Conservation (phyloP, 1,139 yeast species). For the Arxiozyma slooffiae region DNA sequence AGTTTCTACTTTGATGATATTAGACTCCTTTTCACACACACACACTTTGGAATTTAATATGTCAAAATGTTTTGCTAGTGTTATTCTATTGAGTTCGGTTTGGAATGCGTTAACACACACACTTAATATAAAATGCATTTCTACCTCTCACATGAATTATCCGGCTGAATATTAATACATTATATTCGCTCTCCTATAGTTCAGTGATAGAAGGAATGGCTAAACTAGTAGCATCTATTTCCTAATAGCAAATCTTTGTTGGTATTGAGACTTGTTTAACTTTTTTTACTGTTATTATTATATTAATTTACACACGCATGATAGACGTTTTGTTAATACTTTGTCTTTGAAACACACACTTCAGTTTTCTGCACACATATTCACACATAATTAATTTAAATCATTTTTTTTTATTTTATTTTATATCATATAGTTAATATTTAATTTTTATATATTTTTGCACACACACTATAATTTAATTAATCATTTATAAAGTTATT, state of each 20-base stretch:
- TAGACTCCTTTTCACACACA: neutral
- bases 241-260: neutral
- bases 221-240: neutral
- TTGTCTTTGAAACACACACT: slow-evolving; percentile 7
- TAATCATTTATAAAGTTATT: slow-evolving; percentile 11
- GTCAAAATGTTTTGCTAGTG: neutral
- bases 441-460: slow-evolving; percentile 19
- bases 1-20: neutral
- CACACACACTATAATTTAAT: slow-evolving; percentile 20
- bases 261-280: neutral
- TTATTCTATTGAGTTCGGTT: neutral
- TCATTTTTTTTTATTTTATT: slow-evolving; percentile 8
- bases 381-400: slow-evolving; percentile 6
- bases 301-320: slow-evolving; percentile 7
- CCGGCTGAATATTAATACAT: neutral
- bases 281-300: slow-evolving; percentile 1
- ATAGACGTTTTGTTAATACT: slow-evolving; percentile 3
- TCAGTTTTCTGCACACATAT: slow-evolving; percentile 13
- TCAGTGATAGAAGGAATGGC: neutral
- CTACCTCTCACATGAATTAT: neutral
- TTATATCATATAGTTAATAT: slow-evolving; percentile 14
- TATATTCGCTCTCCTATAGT: neutral
- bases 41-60: neutral
- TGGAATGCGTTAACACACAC: slow-evolving; percentile 8
- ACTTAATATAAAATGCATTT: slow-evolving; percentile 1